Percentiles rank a stretch among this genome's conserved stretches.
Evolutionary conservation across 768 basidiomycete species (phyloP).

Genomic region (Clavaria fumosa): DNA sequence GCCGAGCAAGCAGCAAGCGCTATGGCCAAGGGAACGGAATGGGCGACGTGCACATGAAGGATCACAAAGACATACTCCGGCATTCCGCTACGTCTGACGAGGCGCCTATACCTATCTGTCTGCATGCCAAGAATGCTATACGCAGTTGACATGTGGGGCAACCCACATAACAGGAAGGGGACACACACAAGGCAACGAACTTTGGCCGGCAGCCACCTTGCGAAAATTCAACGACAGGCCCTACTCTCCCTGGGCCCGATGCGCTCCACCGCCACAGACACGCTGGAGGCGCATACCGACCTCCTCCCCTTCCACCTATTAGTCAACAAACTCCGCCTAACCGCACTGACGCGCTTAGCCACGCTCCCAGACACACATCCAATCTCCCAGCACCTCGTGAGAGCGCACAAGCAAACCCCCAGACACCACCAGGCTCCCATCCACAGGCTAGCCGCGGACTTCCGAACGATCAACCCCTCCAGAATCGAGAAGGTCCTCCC

Average conservation of each 20-base stretch:
- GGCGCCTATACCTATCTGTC: not conserved
- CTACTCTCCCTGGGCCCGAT: conserved; percentile 17
- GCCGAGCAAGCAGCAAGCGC: conserved; percentile 13
- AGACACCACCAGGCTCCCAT: no score
- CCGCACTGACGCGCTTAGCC: no score
- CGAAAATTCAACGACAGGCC: conserved; percentile 6
- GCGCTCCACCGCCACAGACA: conserved; percentile 10
- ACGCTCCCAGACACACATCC: no score
- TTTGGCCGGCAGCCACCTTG: no score
- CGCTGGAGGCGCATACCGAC: conserved; percentile 11
- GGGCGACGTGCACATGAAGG: conserved; percentile 8
- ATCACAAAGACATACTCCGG: conserved; percentile 7
- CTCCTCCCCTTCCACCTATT: conserved; percentile 11
- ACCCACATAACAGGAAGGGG: not conserved
- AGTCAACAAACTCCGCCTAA: no score
- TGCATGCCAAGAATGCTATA: not conserved
- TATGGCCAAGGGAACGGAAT: conserved; percentile 10
- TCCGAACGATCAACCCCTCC: no score
- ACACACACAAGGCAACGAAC: no score
- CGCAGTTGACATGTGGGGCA: not conserved
- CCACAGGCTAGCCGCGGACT: no score
- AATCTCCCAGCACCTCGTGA: no score
- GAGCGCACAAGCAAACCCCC: no score
- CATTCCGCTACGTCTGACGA: not conserved
- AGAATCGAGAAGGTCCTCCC: no score